A percentile compares a stretch with the other conserved stretches of the same genome.
Conservation (phyloP, 331 rosid species). For the Malus hybrid region DNA sequence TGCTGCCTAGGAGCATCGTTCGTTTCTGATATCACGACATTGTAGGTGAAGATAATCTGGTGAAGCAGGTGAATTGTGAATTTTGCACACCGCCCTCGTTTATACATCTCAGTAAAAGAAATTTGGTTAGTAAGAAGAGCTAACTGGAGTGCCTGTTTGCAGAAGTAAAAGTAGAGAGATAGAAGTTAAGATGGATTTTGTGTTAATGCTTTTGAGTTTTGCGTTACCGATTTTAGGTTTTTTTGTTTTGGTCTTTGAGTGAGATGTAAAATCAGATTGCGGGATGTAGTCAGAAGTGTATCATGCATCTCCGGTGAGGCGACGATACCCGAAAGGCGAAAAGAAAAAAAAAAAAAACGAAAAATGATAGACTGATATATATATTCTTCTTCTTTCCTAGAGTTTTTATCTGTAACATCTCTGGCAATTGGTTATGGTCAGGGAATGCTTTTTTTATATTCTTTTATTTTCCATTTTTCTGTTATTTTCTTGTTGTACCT, state of each 20-base stretch:
- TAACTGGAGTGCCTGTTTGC: constrained; percentile 70
- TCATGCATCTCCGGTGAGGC: constrained; percentile 75
- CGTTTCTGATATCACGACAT: constrained; percentile 44
- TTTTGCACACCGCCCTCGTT: constrained; percentile 55
- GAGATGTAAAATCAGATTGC: constrained; percentile 96
- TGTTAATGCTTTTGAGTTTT: constrained; percentile 68
- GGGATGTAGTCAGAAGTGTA: constrained; percentile 83
- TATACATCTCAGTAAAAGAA: constrained; percentile 46
- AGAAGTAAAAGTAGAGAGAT: constrained; percentile 59
- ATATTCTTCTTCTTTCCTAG: constrained; percentile 30
- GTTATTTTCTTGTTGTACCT: constrained; percentile 52
- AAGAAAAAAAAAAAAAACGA: constrained; percentile 1
- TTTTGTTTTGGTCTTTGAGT: constrained; percentile 49
- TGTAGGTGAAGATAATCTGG: constrained; percentile 60
- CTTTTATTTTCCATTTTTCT: constrained; percentile 33
- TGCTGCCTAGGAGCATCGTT: constrained; percentile 49
- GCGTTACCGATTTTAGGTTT: constrained; percentile 46
- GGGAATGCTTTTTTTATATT: constrained; percentile 38
- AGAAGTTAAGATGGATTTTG: constrained; percentile 57
- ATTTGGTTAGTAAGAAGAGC: constrained; percentile 71
- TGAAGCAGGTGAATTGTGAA: constrained; percentile 79
- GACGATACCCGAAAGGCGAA: constrained; percentile 29
- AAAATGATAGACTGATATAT: constrained; percentile 26
- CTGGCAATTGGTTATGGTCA: constrained; percentile 48
- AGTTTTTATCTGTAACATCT: constrained; percentile 56